Evolutionary conservation across 306 rosid genomes (phyloP).

Genomic region (Quercus berberidifolia): DNA sequence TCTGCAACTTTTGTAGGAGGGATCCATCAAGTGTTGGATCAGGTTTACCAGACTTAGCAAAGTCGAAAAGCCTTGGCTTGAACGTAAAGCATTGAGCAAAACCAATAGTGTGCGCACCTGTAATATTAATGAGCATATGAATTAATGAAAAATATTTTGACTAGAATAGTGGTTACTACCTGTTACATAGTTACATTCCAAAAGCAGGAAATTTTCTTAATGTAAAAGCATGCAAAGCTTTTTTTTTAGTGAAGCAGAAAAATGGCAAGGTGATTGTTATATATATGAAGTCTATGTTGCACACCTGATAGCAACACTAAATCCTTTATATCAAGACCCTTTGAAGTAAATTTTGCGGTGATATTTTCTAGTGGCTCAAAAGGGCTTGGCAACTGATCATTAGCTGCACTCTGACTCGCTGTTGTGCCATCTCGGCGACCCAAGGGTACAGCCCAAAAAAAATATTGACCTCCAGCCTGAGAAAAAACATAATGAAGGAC

Average conservation of each 20-base stretch:
- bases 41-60: slow-evolving; percentile 58
- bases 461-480: slow-evolving; percentile 65
- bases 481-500: not conserved
- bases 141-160: not conserved
- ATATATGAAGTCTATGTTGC: not conserved
- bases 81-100: slow-evolving; percentile 84
- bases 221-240: not conserved
- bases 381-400: slow-evolving; percentile 65
- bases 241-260: not conserved
- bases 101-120: slow-evolving; percentile 85
- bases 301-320: slow-evolving; percentile 81
- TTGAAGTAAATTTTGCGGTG: slow-evolving; percentile 57
- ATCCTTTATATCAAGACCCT: slow-evolving; percentile 69
- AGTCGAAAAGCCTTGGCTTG: slow-evolving; percentile 75
- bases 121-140: not conserved
- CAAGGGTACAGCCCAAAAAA: slow-evolving; percentile 52
- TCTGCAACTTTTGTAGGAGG: slow-evolving; percentile 38
- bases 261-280: too few species aligned
- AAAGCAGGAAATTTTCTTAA: too few species aligned
- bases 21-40: slow-evolving; percentile 61
- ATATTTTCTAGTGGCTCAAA: slow-evolving; percentile 65
- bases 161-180: not conserved
- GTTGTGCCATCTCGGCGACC: slow-evolving; percentile 86
- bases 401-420: slow-evolving; percentile 55
- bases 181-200: too few species aligned